These are phyloP conservation scores for Rhodotorula taiwanensis DNA, from an alignment of 768 basidiomycete genomes.

Conservation along the genomic window DNA sequence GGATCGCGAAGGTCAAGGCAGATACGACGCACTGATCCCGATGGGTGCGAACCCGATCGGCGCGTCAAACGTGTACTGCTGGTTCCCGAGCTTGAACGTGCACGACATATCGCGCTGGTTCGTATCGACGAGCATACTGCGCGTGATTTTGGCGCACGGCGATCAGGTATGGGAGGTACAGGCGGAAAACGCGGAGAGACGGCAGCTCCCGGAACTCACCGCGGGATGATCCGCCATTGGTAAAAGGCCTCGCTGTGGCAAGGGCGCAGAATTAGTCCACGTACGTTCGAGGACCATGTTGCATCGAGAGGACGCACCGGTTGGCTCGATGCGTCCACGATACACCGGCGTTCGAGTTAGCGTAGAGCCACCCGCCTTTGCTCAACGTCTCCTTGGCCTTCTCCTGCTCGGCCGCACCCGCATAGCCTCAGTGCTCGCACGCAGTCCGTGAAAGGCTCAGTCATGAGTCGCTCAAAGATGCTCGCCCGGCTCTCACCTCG, in stretches of 20 bases:
- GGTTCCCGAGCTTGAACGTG: slow-evolving; percentile 7
- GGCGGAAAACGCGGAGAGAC: background rate
- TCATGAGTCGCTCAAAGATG: no score
- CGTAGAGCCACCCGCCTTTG: slow-evolving; percentile 63
- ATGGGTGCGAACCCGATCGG: slow-evolving; percentile 58
- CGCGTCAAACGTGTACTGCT: slow-evolving; percentile 49
- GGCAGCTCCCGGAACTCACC: background rate
- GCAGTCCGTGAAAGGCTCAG: no score
- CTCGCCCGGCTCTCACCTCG: slow-evolving; percentile 4
- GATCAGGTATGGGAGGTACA: background rate
- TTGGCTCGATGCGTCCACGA: slow-evolving; percentile 57
- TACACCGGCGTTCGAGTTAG: slow-evolving; percentile 68
- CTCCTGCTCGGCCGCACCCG: slow-evolving; percentile 29
- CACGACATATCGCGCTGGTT: slow-evolving; percentile 50
- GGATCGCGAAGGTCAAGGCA: slow-evolving; percentile 41
- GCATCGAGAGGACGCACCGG: background rate
- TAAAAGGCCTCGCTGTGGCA: slow-evolving; percentile 58
- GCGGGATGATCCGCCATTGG: slow-evolving; percentile 61
- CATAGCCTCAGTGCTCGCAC: no score
- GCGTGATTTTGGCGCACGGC: no score
- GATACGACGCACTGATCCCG: slow-evolving; percentile 52
- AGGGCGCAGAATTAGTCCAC: background rate
- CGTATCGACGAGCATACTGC: slow-evolving; percentile 50
- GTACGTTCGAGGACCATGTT: background rate
- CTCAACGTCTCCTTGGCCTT: slow-evolving; percentile 49